phyloP scores from a whole-genome alignment of 345 rosid genomes.

The Lepidium aucheri region DNA sequence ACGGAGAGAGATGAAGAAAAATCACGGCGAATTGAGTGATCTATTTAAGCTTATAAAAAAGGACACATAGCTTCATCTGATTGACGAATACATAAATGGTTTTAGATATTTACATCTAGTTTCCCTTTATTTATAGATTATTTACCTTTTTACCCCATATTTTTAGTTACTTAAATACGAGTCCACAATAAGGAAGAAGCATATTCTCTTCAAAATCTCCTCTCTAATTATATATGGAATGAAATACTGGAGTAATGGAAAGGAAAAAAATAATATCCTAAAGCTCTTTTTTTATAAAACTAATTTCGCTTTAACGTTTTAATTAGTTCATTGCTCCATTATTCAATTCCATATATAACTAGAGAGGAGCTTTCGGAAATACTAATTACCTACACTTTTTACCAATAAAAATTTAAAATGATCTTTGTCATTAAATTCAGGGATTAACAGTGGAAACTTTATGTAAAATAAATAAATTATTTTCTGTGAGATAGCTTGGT shows the following conservation, averaged over 20 bases:
- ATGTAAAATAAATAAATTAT: neutral
- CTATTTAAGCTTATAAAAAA: neutral
- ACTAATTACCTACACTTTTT: no score
- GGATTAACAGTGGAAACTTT: neutral
- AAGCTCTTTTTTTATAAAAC: no score
- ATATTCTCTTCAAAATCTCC: neutral
- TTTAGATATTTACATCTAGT: neutral
- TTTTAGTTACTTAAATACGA: neutral
- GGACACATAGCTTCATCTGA: neutral
- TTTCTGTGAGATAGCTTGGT: no score
- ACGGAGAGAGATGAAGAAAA: slow-evolving; percentile 9
- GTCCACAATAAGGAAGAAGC: neutral
- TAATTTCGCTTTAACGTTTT: no score
- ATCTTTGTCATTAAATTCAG: neutral
- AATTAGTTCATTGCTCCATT: no score
- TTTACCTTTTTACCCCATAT: neutral
- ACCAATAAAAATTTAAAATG: no score
- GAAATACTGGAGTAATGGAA: no score
- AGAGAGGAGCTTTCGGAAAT: no score
- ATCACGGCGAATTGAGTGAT: neutral
- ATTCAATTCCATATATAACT: no score
- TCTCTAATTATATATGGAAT: neutral
- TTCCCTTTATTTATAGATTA: neutral
- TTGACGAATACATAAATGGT: slow-evolving; percentile 2
- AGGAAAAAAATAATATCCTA: no score